These are phyloP conservation scores for Colletotrichum musicola DNA, from an alignment of 2,329 filamentous ascomycete genomes.

Conservation along the genomic window DNA sequence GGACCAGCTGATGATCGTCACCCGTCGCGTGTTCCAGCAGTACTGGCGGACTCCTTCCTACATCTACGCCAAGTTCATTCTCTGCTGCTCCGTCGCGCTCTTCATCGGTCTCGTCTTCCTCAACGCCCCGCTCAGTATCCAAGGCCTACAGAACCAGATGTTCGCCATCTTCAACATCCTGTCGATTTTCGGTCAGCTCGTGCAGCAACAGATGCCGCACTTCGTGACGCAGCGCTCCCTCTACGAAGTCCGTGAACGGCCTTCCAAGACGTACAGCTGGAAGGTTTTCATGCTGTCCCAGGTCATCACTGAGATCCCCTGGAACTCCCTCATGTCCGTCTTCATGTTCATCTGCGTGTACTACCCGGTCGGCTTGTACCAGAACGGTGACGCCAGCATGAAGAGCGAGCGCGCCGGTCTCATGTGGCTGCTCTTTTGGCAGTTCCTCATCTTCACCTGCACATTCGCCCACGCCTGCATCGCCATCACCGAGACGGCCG, in stretches of 20 bases:
- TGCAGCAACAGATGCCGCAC: constrained; percentile 74
- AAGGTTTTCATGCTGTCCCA: constrained; percentile 74
- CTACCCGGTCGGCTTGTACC: constrained; percentile 74
- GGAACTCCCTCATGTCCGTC: constrained; percentile 72
- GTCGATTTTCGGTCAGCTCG: constrained; percentile 73
- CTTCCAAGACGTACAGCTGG: constrained; percentile 75
- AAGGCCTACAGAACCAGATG: constrained; percentile 75
- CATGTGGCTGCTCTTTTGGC: constrained; percentile 73
- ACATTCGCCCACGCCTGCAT: constrained; percentile 77
- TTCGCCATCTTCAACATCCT: constrained; percentile 75
- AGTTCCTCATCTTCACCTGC: constrained; percentile 75
- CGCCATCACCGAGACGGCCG: constrained; percentile 72
- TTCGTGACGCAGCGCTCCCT: constrained; percentile 75
- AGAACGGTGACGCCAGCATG: constrained; percentile 66
- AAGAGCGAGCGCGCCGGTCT: constrained; percentile 66
- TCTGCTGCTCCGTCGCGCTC: constrained; percentile 59
- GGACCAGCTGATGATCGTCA: constrained; percentile 59
- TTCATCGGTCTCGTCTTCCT: constrained; percentile 77
- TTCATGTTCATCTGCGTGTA: constrained; percentile 76
- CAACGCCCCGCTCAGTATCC: constrained; percentile 66
- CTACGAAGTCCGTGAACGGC: constrained; percentile 75
- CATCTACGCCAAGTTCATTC: constrained; percentile 76
- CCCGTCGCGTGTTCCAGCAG: constrained; percentile 76
- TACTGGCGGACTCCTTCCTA: constrained; percentile 84
- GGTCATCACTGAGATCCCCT: constrained; percentile 76